Evolutionary conservation across 352 stramenopile genomes (phyloP).

Genomic region (Phytopythium vexans): DNA sequence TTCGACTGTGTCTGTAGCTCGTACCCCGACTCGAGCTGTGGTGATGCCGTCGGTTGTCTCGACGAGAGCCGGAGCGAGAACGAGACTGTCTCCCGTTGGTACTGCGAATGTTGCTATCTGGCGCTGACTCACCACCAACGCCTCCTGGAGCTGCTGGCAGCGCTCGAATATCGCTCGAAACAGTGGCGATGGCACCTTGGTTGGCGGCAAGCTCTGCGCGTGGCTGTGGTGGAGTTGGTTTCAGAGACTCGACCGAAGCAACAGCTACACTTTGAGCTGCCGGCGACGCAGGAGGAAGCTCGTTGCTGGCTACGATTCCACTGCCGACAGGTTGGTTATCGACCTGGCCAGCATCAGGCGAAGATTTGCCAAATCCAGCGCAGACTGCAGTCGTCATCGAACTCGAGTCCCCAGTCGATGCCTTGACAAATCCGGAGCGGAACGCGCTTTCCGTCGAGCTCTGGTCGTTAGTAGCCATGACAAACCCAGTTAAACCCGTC

Average conservation of each 20-base stretch:
- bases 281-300: too few species aligned
- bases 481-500: conserved; percentile 6
- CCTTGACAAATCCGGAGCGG: conserved; percentile 36
- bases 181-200: too few species aligned
- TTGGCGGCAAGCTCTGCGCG: too few species aligned
- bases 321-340: neutral
- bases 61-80: neutral
- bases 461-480: conserved; percentile 19
- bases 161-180: neutral
- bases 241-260: too few species aligned
- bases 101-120: neutral
- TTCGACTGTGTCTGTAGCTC: neutral
- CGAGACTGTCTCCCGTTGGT: neutral
- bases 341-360: too few species aligned
- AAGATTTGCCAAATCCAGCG: too few species aligned
- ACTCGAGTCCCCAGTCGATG: conserved; percentile 13
- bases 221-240: too few species aligned
- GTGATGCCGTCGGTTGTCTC: neutral
- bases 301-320: too few species aligned
- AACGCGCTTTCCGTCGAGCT: conserved; percentile 15
- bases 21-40: neutral
- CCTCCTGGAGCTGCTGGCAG: conserved; percentile 13
- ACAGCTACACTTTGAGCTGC: too few species aligned
- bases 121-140: conserved; percentile 20
- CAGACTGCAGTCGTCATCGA: too few species aligned